Conservation (phyloP, 257 asterid species). For the Anisodus acutangulus region DNA sequence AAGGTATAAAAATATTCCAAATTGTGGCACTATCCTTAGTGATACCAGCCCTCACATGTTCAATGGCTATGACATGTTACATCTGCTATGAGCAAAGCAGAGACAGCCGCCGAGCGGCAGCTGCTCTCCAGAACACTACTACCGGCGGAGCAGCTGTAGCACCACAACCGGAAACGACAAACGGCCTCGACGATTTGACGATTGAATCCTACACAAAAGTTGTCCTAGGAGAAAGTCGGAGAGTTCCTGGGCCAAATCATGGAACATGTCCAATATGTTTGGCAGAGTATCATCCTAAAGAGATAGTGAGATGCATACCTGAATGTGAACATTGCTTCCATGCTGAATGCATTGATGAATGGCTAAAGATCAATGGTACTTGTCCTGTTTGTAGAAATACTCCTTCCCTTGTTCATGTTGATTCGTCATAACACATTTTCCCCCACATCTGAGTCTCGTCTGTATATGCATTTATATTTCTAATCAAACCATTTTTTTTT, state of each 20-base stretch:
- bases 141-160: conserved; percentile 31
- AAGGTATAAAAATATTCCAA: conserved; percentile 27
- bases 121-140: conserved; percentile 28
- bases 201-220: conserved; percentile 70
- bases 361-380: conserved; percentile 64
- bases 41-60: conserved; percentile 42
- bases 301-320: conserved; percentile 64
- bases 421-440: neutral
- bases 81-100: conserved; percentile 24
- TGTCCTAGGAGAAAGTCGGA: conserved; percentile 67
- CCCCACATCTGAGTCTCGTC: neutral
- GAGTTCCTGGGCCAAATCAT: conserved; percentile 66
- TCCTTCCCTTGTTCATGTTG: conserved; percentile 43
- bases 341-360: conserved; percentile 79
- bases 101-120: neutral
- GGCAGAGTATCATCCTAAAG: conserved; percentile 65
- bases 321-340: conserved; percentile 84
- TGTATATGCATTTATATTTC: neutral
- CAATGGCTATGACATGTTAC: conserved; percentile 37
- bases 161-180: conserved; percentile 27
- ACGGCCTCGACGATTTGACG: conserved; percentile 67
- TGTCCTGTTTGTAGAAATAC: conserved; percentile 81
- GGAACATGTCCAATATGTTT: conserved; percentile 78
- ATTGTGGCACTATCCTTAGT: conserved; percentile 37
- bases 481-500: neutral